Evolutionary conservation across 257 asterid species (phyloP).

Genomic region (Solanum sejunctum): DNA sequence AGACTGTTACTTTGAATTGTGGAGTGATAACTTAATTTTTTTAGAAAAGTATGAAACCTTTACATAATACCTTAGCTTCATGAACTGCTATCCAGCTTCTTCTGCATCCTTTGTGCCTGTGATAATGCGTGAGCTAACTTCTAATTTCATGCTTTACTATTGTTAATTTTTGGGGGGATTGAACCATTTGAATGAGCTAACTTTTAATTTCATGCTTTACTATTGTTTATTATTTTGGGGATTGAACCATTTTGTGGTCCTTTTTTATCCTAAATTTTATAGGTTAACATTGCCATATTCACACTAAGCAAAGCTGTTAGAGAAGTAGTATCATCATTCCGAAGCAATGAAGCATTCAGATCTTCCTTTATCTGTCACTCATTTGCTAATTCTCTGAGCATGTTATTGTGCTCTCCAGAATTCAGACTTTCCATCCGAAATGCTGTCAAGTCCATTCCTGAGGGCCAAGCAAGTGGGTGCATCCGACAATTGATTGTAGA

Average conservation of each 20-base stretch:
- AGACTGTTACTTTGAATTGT: background rate
- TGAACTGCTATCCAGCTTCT: background rate
- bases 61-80: background rate
- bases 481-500: constrained; percentile 47
- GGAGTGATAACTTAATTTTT: background rate
- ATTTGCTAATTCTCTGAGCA: constrained; percentile 41
- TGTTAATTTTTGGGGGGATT: background rate
- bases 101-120: background rate
- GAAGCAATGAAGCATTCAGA: constrained; percentile 16
- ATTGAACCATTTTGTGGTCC: constrained; percentile 10
- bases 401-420: constrained; percentile 47
- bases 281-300: constrained; percentile 65
- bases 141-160: background rate
- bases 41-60: background rate
- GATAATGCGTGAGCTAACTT: background rate
- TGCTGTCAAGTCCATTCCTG: constrained; percentile 72
- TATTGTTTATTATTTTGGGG: background rate
- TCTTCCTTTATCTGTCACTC: constrained; percentile 16
- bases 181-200: background rate
- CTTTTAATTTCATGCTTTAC: background rate
- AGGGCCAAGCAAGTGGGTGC: constrained; percentile 85
- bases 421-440: constrained; percentile 61
- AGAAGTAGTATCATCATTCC: constrained; percentile 20
- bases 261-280: constrained; percentile 22
- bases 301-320: constrained; percentile 72